Evolutionary conservation across 345 rosid genomes (phyloP), one percentile per base, ranked within the genome.

Genomic region (Pistacia vera): DNA sequence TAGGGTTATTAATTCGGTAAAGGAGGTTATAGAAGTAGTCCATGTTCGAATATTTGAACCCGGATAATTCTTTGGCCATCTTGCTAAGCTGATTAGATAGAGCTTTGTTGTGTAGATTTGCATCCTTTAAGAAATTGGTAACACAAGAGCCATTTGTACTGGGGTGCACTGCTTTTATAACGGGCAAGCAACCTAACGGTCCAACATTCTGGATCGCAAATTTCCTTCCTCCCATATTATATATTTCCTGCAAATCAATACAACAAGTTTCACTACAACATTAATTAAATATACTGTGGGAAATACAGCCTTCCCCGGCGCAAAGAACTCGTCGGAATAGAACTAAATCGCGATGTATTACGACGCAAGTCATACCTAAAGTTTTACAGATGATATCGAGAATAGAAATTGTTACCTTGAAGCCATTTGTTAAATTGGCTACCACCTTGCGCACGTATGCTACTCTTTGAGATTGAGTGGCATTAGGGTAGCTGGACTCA

Each of bases 221-320:
- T 71, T 77, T 80, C 68, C 82, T 80, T 66, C 82, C 83, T 44
- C 79, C 83, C 11, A 36, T n/a, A 3, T 14, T 25, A 38, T 83
- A 77, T 30, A 76, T 35, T 71, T 80, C 77, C 79, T 80, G 78
- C 44, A 65, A 65, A 18, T 41, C 2, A 14, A 63, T 14, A 13
- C 46, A 63, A 64, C 22, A 16, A 14, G 4, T 8, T 49, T 49
- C 11, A 49, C 16, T 51, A 1, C 12, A 51, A 11, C 12, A n/a
- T n/a, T n/a, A n/a, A n/a, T n/a, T n/a, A n/a, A n/a, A 51, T 51
- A 36, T 5, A 36, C 5, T 36, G 41, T 5, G 6, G 4, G 41
- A 36, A 36, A 36, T 36, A 3, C 41, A 36, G 41, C 41, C 41
- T 36, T 36, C 41, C 41, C 6, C 6, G 41, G 3, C 6, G 41